These are phyloP conservation scores for Cutaneotrichosporon cavernicola DNA, from an alignment of 1,284 basidiomycete species.

Conservation along the genomic window DNA sequence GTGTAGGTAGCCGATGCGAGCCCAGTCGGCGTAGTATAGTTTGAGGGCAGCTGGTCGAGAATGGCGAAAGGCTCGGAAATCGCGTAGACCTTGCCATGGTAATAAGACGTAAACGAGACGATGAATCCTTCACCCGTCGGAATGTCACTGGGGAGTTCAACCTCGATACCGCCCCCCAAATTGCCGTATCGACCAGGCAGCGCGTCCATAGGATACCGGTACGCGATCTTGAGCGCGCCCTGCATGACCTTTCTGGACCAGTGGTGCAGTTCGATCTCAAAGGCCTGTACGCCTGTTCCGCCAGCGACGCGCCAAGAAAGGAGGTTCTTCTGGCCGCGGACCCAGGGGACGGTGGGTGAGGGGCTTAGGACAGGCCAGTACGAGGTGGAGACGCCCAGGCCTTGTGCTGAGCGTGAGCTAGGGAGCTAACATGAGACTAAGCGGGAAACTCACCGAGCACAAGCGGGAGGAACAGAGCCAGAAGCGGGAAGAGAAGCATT, in stretches of 20 bases:
- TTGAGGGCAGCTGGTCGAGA: conserved; percentile 25
- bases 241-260: conserved; percentile 45
- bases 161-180: conserved; percentile 50
- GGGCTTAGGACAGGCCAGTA: conserved; percentile 52
- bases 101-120: conserved; percentile 48
- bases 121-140: conserved; percentile 46
- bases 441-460: conserved; percentile 25
- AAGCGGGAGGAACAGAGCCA: conserved; percentile 22
- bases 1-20: neutral
- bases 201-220: conserved; percentile 45
- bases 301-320: conserved; percentile 48
- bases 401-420: conserved; percentile 7
- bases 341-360: conserved; percentile 42
- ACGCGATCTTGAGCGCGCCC: conserved; percentile 47
- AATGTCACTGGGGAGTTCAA: conserved; percentile 39
- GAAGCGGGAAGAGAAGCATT: conserved; percentile 2
- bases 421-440: neutral
- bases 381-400: conserved; percentile 28
- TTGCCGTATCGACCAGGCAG: conserved; percentile 39
- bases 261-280: conserved; percentile 53
- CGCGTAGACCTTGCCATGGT: conserved; percentile 46
- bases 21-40: conserved; percentile 5
- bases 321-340: conserved; percentile 46
- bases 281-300: conserved; percentile 47
- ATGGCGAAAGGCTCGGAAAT: conserved; percentile 49